phyloP scores from a whole-genome alignment of 805 yeast genomes.

The Ogataea trehaloabstinens region DNA sequence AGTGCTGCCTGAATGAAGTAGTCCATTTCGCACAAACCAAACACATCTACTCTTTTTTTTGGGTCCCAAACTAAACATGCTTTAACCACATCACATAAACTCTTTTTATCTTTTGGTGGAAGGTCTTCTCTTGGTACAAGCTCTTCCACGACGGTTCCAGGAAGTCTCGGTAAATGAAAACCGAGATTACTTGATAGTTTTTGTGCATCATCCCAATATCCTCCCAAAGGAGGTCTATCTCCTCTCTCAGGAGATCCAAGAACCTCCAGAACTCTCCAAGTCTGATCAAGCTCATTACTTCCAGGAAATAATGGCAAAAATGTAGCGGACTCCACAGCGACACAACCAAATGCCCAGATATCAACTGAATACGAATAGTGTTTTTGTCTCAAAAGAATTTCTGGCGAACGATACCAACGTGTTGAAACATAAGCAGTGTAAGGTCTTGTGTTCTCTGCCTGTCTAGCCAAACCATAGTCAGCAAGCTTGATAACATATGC shows the following conservation, averaged over 20 bases:
- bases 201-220: constrained; percentile 68
- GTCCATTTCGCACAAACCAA: constrained; percentile 44
- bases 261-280: constrained; percentile 59
- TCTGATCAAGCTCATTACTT: constrained; percentile 72
- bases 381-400: constrained; percentile 63
- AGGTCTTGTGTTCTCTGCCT: constrained; percentile 47
- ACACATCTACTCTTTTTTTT: constrained; percentile 52
- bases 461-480: constrained; percentile 78
- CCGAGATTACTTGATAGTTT: constrained; percentile 52
- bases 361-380: constrained; percentile 69
- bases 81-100: constrained; percentile 41
- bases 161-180: constrained; percentile 52
- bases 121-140: constrained; percentile 47
- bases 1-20: constrained; percentile 50
- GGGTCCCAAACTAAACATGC: constrained; percentile 80
- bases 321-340: constrained; percentile 70
- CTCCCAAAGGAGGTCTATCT: constrained; percentile 53
- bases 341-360: constrained; percentile 85
- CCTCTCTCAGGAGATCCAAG: constrained; percentile 68
- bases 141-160: constrained; percentile 47
- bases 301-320: constrained; percentile 86
- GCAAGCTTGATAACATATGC: constrained; percentile 69
- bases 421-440: constrained; percentile 80
- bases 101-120: constrained; percentile 31
- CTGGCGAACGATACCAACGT: constrained; percentile 86